Evolutionary conservation across 2,329 filamentous ascomycete genomes (phyloP).

Genomic region (Botryosphaeria agaves): DNA sequence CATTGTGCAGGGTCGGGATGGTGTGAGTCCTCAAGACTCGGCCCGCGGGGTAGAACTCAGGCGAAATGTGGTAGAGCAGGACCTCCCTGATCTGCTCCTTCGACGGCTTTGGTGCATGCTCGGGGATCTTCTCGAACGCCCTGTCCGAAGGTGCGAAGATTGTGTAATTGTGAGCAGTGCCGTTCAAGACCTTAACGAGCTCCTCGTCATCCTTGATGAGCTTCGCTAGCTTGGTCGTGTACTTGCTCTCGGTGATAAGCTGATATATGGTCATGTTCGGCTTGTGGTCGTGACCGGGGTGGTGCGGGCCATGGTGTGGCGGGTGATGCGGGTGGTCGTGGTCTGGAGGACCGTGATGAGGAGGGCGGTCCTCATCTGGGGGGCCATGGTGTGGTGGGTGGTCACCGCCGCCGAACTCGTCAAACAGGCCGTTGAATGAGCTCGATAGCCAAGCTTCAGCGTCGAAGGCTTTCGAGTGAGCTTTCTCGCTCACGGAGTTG

Average conservation of each 20-base stretch:
- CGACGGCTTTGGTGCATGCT: slow-evolving; percentile 40
- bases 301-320: slow-evolving; percentile 12
- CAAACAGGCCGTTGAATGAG: slow-evolving; percentile 11
- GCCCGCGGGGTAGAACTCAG: slow-evolving; percentile 47
- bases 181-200: slow-evolving; percentile 56
- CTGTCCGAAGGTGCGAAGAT: slow-evolving; percentile 64
- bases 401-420: slow-evolving; percentile 16
- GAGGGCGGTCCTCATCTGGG: slow-evolving; percentile 1
- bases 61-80: slow-evolving; percentile 58
- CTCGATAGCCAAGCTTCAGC: slow-evolving; percentile 28
- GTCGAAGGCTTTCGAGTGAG: slow-evolving; percentile 26
- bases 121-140: slow-evolving; percentile 52
- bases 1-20: slow-evolving; percentile 49
- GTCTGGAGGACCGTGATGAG: slow-evolving; percentile 12
- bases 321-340: slow-evolving; percentile 13
- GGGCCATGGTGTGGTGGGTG: slow-evolving; percentile 8
- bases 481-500: slow-evolving; percentile 20
- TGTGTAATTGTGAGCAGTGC: slow-evolving; percentile 57
- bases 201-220: slow-evolving; percentile 58
- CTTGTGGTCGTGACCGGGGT: slow-evolving; percentile 23
- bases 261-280: slow-evolving; percentile 63
- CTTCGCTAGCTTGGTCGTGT: slow-evolving; percentile 60
- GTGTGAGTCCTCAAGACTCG: slow-evolving; percentile 55
- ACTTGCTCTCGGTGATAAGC: slow-evolving; percentile 55
- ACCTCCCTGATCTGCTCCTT: slow-evolving; percentile 54